Evolutionary conservation across 179 eudicot species (phyloP).

Genomic region (Amaranthus tricolor): DNA sequence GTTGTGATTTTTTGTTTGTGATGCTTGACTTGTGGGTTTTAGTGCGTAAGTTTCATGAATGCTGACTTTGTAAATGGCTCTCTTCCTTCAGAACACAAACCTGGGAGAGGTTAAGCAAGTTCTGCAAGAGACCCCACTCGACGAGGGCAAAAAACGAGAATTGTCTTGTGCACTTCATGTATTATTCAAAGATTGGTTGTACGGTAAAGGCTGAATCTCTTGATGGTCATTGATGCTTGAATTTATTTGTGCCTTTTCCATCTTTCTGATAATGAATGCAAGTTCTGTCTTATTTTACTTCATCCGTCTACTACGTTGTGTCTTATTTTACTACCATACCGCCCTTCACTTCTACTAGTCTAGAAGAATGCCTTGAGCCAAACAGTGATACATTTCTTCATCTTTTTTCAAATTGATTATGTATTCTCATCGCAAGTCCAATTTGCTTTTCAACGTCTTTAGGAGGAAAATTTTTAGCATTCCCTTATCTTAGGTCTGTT

Average conservation of each 20-base stretch:
- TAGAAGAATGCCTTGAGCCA: too few relatives aligned
- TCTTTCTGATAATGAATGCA: neutral
- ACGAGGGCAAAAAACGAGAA: conserved; percentile 81
- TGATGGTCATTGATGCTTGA: conserved; percentile 9
- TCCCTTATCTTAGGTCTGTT: too few relatives aligned
- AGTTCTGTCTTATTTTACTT: neutral
- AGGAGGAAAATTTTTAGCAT: too few relatives aligned
- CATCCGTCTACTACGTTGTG: too few relatives aligned
- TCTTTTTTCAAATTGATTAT: too few relatives aligned
- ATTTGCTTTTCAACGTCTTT: too few relatives aligned
- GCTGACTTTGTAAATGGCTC: neutral
- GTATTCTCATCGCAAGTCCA: too few relatives aligned
- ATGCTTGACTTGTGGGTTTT: neutral
- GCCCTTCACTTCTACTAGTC: too few relatives aligned
- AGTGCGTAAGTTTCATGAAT: neutral
- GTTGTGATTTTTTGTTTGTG: neutral
- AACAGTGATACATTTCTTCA: too few relatives aligned
- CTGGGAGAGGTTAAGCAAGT: conserved; percentile 74
- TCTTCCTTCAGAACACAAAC: conserved; percentile 49
- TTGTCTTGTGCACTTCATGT: conserved; percentile 80
- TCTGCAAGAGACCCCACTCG: conserved; percentile 73
- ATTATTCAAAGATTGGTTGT: conserved; percentile 89
- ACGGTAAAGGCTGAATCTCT: conserved; percentile 46
- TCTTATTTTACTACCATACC: too few relatives aligned
- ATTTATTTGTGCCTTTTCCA: neutral